Evolutionary conservation across 805 yeast genomes (phyloP), one percentile per base, ranked within the genome.

Genomic region (Pichia manshurica): DNA sequence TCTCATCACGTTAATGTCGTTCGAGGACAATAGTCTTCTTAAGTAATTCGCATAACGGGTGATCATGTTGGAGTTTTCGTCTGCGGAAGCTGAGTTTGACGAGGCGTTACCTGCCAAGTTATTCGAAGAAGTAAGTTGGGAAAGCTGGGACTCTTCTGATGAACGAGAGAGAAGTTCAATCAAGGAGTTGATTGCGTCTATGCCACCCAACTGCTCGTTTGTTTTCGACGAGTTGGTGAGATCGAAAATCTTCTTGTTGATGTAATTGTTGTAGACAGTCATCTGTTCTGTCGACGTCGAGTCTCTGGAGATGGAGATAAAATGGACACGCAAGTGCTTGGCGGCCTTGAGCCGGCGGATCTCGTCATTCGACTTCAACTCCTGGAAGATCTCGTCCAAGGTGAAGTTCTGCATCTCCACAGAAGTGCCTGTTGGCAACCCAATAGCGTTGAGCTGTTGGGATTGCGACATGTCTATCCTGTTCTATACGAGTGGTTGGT

Each of bases 1-100:
- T 51, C 80, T 79, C 90, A 91, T 87, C 31, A 89, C 91, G 34
- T 79, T 87, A 16, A 82, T 72, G 59, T 93, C 96, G 53, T 79
- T 84, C 0, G 93, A 84, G 3, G 93, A 84, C 19, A 91, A 80
- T 47, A 88, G 75, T 36, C 83, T 79, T 37, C 95, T 74, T 51
- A 91, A 70, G 60, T 91, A 91, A 56, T 87, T 91, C n/a, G 96
- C 91, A 61, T 87, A 80, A 50, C 98, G 73, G 6, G 96, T 87
- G 2, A 95, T 86, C 65, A 87, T 90, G 48, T 87, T 87, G 20
- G 95, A 87, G 53, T 83, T 77, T 56, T 89, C 96, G 56, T 85
- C 91, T 19, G 65, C 47, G 2, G 65, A 5, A 12, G 17, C n/a
- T 4, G 37, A 29, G 12, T 31, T 41, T 12, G 37, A 4, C 19